Base-by-base conservation (phyloP, 208 protist genomes). In the Angomonas desouzai region DNA sequence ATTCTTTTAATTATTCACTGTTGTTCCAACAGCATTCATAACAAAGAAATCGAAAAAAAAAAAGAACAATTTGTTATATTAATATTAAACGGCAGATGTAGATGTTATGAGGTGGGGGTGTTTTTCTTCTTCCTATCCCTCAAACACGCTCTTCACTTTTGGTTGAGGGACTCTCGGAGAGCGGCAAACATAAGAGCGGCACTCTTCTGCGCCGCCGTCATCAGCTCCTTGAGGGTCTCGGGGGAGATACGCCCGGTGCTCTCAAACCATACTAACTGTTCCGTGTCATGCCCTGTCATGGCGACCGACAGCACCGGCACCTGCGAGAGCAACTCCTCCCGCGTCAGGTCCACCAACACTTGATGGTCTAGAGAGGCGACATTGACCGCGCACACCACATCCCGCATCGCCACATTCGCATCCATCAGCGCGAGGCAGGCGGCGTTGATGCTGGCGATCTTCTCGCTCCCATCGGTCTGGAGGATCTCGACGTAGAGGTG, bases 401-500 rank as follows among this genome's bases (percentile, higher is more conserved):
- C 87, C 13, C 84, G 81, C 86, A 96, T 94, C 0, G 87, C 82
- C 1, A 96, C 73, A 47, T 81, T 83, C 22, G 90, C 90, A 62
- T 93, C 79, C 18, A 86, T 62, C 6, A 96, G 76, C n/a, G 90
- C 90, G 20, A 96, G 75, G 59, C 85, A 93, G 18, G 90, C 90
- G 7, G 90, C 90, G 57, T 92, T 96, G 69, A 96, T 88, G 63
- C 81, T 85, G 30, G 87, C 76, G 2, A 85, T 75, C 66, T 91
- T 92, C 36, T 92, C 87, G 49, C 73, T 89, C 1, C 87, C 90
- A 66, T 96, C 87, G 28, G 85, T 74, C 55, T 77, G 77, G 16
- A 96, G 73, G 2, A 96, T 74, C 48, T 94, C 87, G 2, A 96
- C 64, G 55, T 72, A 81, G 32, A 96, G 75, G 78, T 93, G 83